Percentiles rank a stretch among this genome's conserved stretches.
These are phyloP conservation scores for Rhodosporidiobolus odoratus DNA, from an alignment of 768 basidiomycete genomes.

Conservation along the genomic window DNA sequence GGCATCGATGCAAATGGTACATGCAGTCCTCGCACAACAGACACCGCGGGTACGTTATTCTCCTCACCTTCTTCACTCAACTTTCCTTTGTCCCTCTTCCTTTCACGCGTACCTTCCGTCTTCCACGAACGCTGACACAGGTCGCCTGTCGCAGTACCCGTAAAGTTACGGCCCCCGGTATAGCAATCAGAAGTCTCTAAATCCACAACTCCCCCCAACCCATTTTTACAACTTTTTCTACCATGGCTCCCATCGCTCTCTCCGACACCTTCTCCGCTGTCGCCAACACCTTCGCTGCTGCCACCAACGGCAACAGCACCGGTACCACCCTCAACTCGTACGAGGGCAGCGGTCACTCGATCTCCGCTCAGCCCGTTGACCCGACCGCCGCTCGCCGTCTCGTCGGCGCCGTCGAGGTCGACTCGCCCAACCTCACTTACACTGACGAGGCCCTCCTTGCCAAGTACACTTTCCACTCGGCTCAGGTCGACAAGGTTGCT, in stretches of 20 bases:
- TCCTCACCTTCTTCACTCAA: not conserved
- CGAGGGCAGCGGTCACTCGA: not conserved
- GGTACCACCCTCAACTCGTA: not conserved
- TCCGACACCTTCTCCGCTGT: not conserved
- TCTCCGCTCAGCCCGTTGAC: conserved; percentile 52
- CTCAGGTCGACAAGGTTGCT: conserved; percentile 44
- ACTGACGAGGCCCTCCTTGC: conserved; percentile 75
- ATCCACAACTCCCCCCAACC: not conserved
- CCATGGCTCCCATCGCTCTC: conserved; percentile 33
- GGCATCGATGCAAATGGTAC: not conserved
- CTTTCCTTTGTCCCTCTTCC: not conserved
- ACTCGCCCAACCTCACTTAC: conserved; percentile 74
- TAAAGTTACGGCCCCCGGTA: conserved; percentile 31
- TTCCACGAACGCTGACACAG: not conserved
- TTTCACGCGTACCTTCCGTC: not conserved
- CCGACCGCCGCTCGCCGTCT: conserved; percentile 78
- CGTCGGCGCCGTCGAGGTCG: conserved; percentile 64
- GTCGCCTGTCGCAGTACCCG: no score
- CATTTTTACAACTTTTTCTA: not conserved
- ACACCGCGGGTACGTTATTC: conserved; percentile 5
- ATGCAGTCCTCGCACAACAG: conserved; percentile 2
- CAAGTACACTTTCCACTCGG: conserved; percentile 73
- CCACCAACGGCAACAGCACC: not conserved
- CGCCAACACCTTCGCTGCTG: not conserved
- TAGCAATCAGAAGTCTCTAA: conserved; percentile 7